A percentile compares a stretch with the other conserved stretches of the same genome.
Evolutionary conservation across 768 basidiomycete species (phyloP).

Genomic region (Amanita fuliginea): DNA sequence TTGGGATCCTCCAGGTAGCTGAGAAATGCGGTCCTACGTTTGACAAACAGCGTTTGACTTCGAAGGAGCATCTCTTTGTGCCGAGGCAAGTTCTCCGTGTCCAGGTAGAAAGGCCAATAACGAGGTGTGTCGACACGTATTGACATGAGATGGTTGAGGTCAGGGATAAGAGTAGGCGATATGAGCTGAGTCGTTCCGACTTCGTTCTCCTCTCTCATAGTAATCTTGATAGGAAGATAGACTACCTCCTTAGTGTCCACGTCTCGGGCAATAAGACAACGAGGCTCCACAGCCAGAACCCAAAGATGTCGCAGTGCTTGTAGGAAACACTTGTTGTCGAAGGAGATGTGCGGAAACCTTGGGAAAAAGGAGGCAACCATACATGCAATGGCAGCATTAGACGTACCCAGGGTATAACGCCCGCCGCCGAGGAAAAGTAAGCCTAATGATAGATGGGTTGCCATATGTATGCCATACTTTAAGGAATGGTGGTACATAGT

Average conservation of each 20-base stretch:
- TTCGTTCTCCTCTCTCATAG: conserved; percentile 54
- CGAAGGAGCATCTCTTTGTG: conserved; percentile 62
- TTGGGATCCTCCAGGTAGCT: conserved; percentile 92
- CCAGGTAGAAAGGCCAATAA: conserved; percentile 90
- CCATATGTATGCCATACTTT: conserved; percentile 84
- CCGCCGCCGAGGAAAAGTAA: conserved; percentile 91
- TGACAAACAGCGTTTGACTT: conserved; percentile 82
- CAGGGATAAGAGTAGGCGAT: conserved; percentile 87
- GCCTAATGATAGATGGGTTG: conserved; percentile 84
- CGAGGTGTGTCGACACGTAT: conserved; percentile 89
- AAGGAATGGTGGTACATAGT: conserved; percentile 50
- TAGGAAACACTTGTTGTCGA: conserved; percentile 83
- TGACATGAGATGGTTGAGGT: conserved; percentile 69
- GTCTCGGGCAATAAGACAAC: conserved; percentile 86
- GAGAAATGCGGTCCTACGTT: conserved; percentile 84
- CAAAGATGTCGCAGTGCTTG: conserved; percentile 93
- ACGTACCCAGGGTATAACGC: conserved; percentile 83
- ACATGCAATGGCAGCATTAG: conserved; percentile 83
- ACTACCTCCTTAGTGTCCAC: conserved; percentile 87
- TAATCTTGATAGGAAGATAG: conserved; percentile 87
- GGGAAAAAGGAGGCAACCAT: conserved; percentile 92
- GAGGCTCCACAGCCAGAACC: conserved; percentile 91
- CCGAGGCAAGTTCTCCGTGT: conserved; percentile 53
- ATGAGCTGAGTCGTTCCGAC: conserved; percentile 69
- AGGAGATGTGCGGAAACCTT: conserved; percentile 64